Evolutionary conservation across 139 green algal genomes (phyloP), one percentile per base, ranked within the genome.

Genomic region (Coccomyxa sp.): DNA sequence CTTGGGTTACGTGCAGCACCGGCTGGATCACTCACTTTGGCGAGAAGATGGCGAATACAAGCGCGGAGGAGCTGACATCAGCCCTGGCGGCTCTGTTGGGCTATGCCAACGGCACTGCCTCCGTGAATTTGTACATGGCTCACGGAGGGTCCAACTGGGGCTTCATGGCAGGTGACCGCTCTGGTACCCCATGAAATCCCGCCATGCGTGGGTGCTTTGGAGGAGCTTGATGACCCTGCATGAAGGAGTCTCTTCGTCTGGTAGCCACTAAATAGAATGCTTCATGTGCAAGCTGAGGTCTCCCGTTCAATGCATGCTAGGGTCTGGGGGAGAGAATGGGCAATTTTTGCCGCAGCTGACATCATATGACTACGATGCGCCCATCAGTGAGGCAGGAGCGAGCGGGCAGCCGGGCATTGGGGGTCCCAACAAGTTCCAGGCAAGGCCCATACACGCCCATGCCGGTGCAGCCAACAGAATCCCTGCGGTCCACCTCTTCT

Each of bases 1-100:
- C n/a, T n/a, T n/a, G n/a, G n/a, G n/a, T 64, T 7, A 3, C 2
- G 31, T 77, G 69, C 77, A 81, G 40, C 68, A 70, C 69, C 3
- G 39, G 77, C 31, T 93, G 89, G 89, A 76, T 93, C 71, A 88
- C 83, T 0, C 86, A 88, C 77, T 93, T 89, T 89, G 88, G 89
- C 0, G 88, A 93, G 68, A 74, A 76, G 70, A 87, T 89, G 85
- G 85, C 85, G 36, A 83, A 87, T 79, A 87, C 85, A n/a, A 77
- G 55, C 27, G 79, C 79, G 5, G 34, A 76, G 37, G 73, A 71
- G 5, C 50, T 89, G 55, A 76, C 70, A 9, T 34, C 38, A 58
- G 54, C 58, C 34, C 70, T 79, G 7, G 50, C 37, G 31, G 76
- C 68, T 0, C 85, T 93, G 39, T 79, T 93, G 38, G 33, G 70